Base-by-base conservation (phyloP, 371 early-diverging fungal genomes). In the Dinochytrium kinnereticum region DNA sequence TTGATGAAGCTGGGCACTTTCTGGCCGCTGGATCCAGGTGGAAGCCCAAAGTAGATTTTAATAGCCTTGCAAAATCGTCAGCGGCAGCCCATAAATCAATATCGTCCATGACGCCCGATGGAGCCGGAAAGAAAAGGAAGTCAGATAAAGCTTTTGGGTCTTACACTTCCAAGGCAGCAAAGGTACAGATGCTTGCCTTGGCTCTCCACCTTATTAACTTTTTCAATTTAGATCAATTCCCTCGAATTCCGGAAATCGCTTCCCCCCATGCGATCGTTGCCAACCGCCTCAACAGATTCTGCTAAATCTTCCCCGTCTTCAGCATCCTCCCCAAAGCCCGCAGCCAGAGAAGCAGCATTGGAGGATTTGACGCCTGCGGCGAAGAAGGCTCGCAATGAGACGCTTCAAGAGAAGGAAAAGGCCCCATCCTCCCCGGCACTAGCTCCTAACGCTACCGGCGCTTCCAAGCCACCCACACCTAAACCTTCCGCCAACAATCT, bases 181-280 rank as follows among this genome's bases (percentile, higher is more conserved):
- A 61, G 61, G 61, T 61, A 13, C 30, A 7, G 7, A 5, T 13
- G 13, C 28, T 15, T 17, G 44, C 44, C 44, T 53, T 31, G 13
- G 10, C 61, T 13, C 34, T 17, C 36, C 36, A 33, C 36, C 37
- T 24, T 33, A 34, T 61, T 61, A 33, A n/a, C n/a, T n/a, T 31
- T 61, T 61, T 34, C 10, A 37, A 13, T 17, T 34, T 36, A 61
- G 61, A 61, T 61, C 37, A 61, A 61, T 36, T 61, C 61, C 24
- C 61, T 61, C 5, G 61, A 61, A 34, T 61, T 61, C 26, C 28
- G 61, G 10, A 28, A 34, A 17, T 61, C 61, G 15, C 61, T 61
- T 24, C 61, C 61, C 5, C 55, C 55, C 26, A 26, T 53, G 55
- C 55, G 55, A 5, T 24, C n/a, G n/a, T n/a, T n/a, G n/a, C n/a